Evolutionary conservation across 371 early-diverging fungal species (phyloP).

Genomic region (Mucor mucedo): DNA sequence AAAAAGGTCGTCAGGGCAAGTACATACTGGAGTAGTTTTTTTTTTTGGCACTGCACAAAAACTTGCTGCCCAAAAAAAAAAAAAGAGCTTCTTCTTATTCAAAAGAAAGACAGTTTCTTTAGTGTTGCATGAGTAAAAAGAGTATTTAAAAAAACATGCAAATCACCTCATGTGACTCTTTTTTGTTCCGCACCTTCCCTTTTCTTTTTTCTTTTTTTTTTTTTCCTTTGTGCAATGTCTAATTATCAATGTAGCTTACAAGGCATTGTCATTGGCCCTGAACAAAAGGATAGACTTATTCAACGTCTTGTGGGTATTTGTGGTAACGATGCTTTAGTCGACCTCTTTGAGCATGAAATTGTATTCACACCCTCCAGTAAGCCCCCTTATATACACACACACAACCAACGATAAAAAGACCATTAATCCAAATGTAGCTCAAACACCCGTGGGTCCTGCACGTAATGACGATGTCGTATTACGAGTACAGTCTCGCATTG

Average conservation of each 20-base stretch:
- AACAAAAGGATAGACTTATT: conserved; percentile 43
- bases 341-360: conserved; percentile 55
- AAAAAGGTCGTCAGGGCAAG: too few relatives aligned
- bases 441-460: conserved; percentile 55
- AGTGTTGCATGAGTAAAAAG: too few relatives aligned
- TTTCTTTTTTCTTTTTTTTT: conserved; percentile 1
- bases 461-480: conserved; percentile 57
- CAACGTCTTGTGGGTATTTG: conserved; percentile 49
- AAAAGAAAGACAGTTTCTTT: too few relatives aligned
- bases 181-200: not conserved
- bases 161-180: not conserved
- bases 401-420: not conserved
- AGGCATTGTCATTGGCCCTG: conserved; percentile 43
- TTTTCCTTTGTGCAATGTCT: conserved; percentile 30
- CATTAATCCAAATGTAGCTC: conserved; percentile 30
- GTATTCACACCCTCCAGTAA: conserved; percentile 54
- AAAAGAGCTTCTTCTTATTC: too few relatives aligned
- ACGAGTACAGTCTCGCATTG: conserved; percentile 47
- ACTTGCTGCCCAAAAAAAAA: too few relatives aligned
- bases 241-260: conserved; percentile 55
- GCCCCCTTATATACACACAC: not conserved
- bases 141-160: not conserved
- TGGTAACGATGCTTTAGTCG: conserved; percentile 47
- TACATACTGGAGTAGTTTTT: too few relatives aligned
- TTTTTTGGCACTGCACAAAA: too few relatives aligned